phyloP scores from a whole-genome alignment of 495 filamentous ascomycete genomes.

The Neurospora hispaniola region DNA sequence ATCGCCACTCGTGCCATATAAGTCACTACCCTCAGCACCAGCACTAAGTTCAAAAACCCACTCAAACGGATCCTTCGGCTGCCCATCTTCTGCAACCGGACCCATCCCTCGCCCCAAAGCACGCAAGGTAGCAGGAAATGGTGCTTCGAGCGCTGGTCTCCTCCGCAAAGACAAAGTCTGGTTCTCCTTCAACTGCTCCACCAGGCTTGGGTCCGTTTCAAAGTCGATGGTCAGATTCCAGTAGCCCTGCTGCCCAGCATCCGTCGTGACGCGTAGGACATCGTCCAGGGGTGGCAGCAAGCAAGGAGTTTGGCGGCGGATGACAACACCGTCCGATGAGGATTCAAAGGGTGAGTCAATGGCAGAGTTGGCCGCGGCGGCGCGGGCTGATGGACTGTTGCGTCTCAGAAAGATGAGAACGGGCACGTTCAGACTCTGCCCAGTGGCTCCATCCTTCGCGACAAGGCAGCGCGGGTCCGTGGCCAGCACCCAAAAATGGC shows the following conservation, averaged over 20 bases:
- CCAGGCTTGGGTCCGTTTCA: slow-evolving; percentile 47
- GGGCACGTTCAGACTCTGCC: slow-evolving; percentile 64
- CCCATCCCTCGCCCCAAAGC: slow-evolving; percentile 45
- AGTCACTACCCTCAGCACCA: neutral
- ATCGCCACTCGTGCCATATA: neutral
- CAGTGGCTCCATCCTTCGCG: slow-evolving; percentile 70
- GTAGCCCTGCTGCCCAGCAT: slow-evolving; percentile 51
- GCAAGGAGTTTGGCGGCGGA: slow-evolving; percentile 53
- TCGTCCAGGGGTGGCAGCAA: slow-evolving; percentile 69
- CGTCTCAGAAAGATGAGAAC: slow-evolving; percentile 38
- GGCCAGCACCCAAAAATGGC: slow-evolving; percentile 94
- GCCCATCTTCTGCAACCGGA: slow-evolving; percentile 7
- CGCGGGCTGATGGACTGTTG: slow-evolving; percentile 13
- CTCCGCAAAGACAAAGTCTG: slow-evolving; percentile 75
- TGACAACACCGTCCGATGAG: slow-evolving; percentile 2
- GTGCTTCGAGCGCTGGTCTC: slow-evolving; percentile 55
- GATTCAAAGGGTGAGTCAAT: neutral
- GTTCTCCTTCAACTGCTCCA: slow-evolving; percentile 59
- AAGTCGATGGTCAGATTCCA: slow-evolving; percentile 85
- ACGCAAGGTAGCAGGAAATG: slow-evolving; percentile 66
- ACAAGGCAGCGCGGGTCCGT: slow-evolving; percentile 83
- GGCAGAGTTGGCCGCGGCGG: neutral
- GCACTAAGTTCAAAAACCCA: slow-evolving; percentile 52
- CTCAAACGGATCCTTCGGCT: slow-evolving; percentile 40
- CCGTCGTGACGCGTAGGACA: slow-evolving; percentile 56